A percentile compares a stretch with the other conserved stretches of the same genome.
Evolutionary conservation across 306 rosid species (phyloP).

Genomic region (Senna siamea): DNA sequence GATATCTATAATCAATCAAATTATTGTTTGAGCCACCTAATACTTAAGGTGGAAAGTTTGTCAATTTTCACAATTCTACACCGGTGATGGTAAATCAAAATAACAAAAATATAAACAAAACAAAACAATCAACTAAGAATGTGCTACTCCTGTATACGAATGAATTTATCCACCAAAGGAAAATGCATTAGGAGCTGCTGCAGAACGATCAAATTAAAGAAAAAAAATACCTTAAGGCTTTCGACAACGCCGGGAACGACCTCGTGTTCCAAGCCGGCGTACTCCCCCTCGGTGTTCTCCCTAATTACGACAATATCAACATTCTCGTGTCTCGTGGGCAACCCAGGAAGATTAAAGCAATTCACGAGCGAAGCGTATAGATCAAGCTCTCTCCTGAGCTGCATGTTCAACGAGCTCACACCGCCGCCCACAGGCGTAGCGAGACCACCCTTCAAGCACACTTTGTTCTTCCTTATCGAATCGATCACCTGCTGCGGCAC

Average conservation of each 20-base stretch:
- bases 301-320: slow-evolving; percentile 87
- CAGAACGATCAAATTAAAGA: neutral
- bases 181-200: neutral
- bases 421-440: slow-evolving; percentile 91
- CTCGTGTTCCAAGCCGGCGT: slow-evolving; percentile 87
- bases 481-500: slow-evolving; percentile 72
- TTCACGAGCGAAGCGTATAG: slow-evolving; percentile 91
- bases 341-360: slow-evolving; percentile 78
- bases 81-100: neutral
- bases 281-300: slow-evolving; percentile 92
- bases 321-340: slow-evolving; percentile 69
- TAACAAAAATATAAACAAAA: too few species aligned
- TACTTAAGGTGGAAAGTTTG: neutral
- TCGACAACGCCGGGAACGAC: slow-evolving; percentile 94
- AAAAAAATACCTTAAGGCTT: slow-evolving; percentile 72
- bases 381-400: slow-evolving; percentile 81
- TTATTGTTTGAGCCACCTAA: neutral
- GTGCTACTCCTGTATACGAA: neutral
- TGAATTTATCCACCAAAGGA: neutral
- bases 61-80: slow-evolving; percentile 4
- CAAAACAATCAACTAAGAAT: neutral
- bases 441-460: slow-evolving; percentile 81
- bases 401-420: slow-evolving; percentile 76
- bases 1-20: neutral
- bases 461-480: slow-evolving; percentile 82